Percentiles rank a stretch among this genome's conserved stretches.
These are phyloP conservation scores for Ceratocystis colombiana DNA, from an alignment of 2,329 filamentous ascomycete genomes.

Conservation along the genomic window DNA sequence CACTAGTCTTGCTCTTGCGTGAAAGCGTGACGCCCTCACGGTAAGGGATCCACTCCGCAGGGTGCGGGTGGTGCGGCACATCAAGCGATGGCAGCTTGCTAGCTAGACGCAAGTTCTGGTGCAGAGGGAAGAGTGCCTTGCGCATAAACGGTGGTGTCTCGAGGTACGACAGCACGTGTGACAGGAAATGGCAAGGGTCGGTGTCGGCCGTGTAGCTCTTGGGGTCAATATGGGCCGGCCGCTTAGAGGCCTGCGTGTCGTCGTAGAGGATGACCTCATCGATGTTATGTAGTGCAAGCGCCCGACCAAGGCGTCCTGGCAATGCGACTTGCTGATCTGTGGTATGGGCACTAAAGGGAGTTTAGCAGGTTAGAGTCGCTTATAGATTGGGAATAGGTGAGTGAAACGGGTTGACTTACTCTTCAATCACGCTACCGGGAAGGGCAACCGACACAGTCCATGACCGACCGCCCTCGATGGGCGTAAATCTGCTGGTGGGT, in stretches of 20 bases:
- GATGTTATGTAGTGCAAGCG: slow-evolving; percentile 70
- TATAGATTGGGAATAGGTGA: no score
- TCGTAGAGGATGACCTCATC: slow-evolving; percentile 79
- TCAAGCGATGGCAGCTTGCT: slow-evolving; percentile 67
- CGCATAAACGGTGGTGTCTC: slow-evolving; percentile 78
- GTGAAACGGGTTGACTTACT: slow-evolving; percentile 41
- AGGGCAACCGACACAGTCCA: slow-evolving; percentile 71
- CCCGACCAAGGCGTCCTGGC: slow-evolving; percentile 67
- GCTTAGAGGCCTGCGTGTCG: slow-evolving; percentile 46
- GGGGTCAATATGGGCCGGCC: slow-evolving; percentile 41
- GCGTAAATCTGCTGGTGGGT: slow-evolving; percentile 58
- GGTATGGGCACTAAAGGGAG: slow-evolving; percentile 50
- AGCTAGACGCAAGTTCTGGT: slow-evolving; percentile 64
- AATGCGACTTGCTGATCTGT: slow-evolving; percentile 65
- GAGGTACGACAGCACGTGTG: slow-evolving; percentile 68
- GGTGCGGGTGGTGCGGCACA: slow-evolving; percentile 72
- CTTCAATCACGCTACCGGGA: slow-evolving; percentile 65
- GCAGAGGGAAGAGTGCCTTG: slow-evolving; percentile 62
- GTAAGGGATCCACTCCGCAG: slow-evolving; percentile 67
- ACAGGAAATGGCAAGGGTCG: slow-evolving; percentile 70
- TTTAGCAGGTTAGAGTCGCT: slow-evolving; percentile 4
- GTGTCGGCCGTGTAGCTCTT: slow-evolving; percentile 55
- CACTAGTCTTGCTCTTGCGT: slow-evolving; percentile 33
- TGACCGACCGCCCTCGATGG: slow-evolving; percentile 49
- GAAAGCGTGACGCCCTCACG: slow-evolving; percentile 61